Percentiles rank a stretch among this genome's conserved stretches.
Evolutionary conservation across 140 eudicot genomes (phyloP).

Genomic region (Bidens hawaiensis): DNA sequence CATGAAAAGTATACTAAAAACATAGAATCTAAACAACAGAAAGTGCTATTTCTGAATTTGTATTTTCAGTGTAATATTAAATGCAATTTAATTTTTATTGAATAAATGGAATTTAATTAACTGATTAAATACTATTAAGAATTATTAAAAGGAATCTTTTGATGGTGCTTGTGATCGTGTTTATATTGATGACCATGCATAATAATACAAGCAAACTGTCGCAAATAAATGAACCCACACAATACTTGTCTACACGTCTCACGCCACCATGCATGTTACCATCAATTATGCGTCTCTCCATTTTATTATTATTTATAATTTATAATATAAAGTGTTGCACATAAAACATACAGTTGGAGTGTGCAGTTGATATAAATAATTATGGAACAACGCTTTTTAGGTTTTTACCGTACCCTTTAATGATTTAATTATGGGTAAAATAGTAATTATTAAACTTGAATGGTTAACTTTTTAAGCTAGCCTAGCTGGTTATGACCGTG

Average conservation of each 20-base stretch:
- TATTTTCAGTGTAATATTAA: not conserved
- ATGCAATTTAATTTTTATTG: not conserved
- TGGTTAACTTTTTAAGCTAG: too few relatives aligned
- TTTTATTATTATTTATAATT: not conserved
- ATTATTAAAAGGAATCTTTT: conserved; percentile 17
- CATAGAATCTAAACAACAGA: too few relatives aligned
- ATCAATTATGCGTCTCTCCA: conserved; percentile 9
- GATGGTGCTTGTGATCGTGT: conserved; percentile 9
- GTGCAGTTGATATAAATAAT: not conserved
- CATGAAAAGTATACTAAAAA: too few relatives aligned
- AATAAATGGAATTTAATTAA: not conserved
- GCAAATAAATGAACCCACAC: conserved; percentile 27
- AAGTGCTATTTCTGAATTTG: not conserved
- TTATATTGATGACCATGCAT: not conserved
- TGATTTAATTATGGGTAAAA: too few relatives aligned
- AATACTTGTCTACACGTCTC: conserved; percentile 13
- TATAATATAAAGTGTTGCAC: too few relatives aligned
- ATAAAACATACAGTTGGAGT: not conserved
- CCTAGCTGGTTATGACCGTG: too few relatives aligned
- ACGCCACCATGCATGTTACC: conserved; percentile 21
- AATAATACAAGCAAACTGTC: conserved; percentile 22
- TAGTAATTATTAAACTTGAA: too few relatives aligned
- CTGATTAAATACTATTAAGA: not conserved
- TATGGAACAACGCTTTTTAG: too few relatives aligned
- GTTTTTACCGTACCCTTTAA: too few relatives aligned